Evolutionary conservation across 2,329 filamentous ascomycete species (phyloP), one percentile per base, ranked within the genome.

Genomic region (Aspergillus candidus): DNA sequence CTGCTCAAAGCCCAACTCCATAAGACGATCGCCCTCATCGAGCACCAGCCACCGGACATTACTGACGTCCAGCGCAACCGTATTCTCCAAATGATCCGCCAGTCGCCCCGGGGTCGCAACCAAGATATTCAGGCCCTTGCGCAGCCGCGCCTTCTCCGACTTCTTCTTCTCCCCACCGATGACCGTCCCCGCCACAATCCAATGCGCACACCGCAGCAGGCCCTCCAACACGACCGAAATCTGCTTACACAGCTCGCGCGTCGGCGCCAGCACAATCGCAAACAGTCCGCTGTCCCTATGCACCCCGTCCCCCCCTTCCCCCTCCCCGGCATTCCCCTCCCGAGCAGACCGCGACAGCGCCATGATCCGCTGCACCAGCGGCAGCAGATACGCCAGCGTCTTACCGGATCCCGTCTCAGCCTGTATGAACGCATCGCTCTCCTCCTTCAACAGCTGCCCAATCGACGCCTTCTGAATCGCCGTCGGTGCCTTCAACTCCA

Each of bases 371-470:
- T 98, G 88, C 15, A 98, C 82, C 37, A 98, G 85, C 1, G 93
- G 93, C 6, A 98, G 72, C 4, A 98, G 76, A 63, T 98, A 98
- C n/a, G 93, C 88, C 48, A 98, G 71, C 0, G 93, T 98, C 71
- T 98, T 98, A 69, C 93, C 93, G 0, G 93, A 98, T 55, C 93
- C 93, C 0, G 93, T 98, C 70, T 98, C 86, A 3, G 93, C 94
- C 65, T 97, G 93, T 30, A 98, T 84, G 58, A 98, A 98, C 2
- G 90, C 90, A 71, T 98, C 93, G 36, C 80, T 83, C 56, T 94
- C 86, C 41, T 85, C 83, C 34, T 82, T 82, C 35, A 94, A 69
- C 49, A 98, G 71, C 56, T 93, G 83, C 34, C 86, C 77, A 32
- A 98, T 83, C 1, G 91, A 85, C 49, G 87, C 88, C 57, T 90